phyloP scores from a whole-genome alignment of 768 basidiomycete genomes.

The Leccinum truebloodii region DNA sequence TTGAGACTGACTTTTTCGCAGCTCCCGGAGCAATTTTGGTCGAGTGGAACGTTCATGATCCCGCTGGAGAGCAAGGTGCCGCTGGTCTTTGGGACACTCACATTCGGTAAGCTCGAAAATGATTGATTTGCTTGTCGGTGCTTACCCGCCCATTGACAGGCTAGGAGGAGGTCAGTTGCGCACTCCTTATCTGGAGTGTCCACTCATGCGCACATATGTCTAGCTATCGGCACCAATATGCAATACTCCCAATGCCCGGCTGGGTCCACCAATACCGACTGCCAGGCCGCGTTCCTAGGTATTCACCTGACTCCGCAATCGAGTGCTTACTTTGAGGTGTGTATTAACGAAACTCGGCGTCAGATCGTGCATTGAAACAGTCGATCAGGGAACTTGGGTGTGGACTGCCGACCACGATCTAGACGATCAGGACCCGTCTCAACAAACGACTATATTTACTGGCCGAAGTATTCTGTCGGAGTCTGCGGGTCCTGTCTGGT shows the following conservation, averaged over 20 bases:
- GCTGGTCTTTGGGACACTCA: constrained; percentile 55
- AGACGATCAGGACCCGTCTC: constrained; percentile 49
- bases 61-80: constrained; percentile 49
- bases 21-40: constrained; percentile 50
- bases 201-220: too few relatives aligned
- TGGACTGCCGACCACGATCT: constrained; percentile 74
- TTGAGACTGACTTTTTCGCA: constrained; percentile 4
- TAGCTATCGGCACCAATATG: constrained; percentile 56
- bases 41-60: constrained; percentile 63
- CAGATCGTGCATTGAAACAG: not conserved
- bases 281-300: constrained; percentile 64
- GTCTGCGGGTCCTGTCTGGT: constrained; percentile 77
- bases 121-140: not conserved
- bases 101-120: constrained; percentile 28
- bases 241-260: constrained; percentile 44
- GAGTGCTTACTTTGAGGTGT: constrained; percentile 64
- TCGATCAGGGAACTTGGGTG: constrained; percentile 65
- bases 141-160: constrained; percentile 7
- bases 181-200: not conserved
- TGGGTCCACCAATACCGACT: constrained; percentile 42
- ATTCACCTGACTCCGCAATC: constrained; percentile 58
- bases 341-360: not conserved
- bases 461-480: constrained; percentile 77
- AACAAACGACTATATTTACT: constrained; percentile 55
- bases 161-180: constrained; percentile 28